phyloP scores from a whole-genome alignment of 2,329 filamentous ascomycete genomes.

The Penicillium expansum region DNA sequence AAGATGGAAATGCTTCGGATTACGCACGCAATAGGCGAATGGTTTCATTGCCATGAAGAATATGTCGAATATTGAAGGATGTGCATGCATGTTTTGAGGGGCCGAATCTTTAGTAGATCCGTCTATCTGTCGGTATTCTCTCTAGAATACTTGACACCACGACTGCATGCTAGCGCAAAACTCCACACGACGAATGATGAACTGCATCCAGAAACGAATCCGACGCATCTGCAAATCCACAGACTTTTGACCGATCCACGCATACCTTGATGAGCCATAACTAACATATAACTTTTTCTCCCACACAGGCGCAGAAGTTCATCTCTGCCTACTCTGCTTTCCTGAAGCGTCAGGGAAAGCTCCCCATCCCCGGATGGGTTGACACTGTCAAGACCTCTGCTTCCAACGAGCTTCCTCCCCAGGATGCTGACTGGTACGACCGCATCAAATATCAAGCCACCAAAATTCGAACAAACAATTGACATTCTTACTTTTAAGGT shows the following conservation, averaged over 20 bases:
- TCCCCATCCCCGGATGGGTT: conserved; percentile 72
- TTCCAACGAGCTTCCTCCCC: conserved; percentile 95
- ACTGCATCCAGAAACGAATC: conserved; percentile 20
- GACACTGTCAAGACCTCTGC: conserved; percentile 98
- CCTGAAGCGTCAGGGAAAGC: conserved; percentile 69
- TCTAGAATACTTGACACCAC: neutral
- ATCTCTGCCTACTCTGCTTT: conserved; percentile 66
- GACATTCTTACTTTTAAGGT: conserved; percentile 43
- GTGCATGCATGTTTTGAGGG: conserved; percentile 5
- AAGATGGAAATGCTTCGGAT: conserved; percentile 8
- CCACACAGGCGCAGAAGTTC: conserved; percentile 62
- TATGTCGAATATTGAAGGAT: conserved; percentile 5
- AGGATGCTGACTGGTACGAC: conserved; percentile 97
- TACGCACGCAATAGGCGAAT: conserved; percentile 1
- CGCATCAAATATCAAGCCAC: neutral
- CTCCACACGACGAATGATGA: conserved; percentile 13
- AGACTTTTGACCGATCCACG: conserved; percentile 12
- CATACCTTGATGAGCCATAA: conserved; percentile 5
- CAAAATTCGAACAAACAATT: conserved; percentile 10
- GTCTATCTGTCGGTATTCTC: neutral
- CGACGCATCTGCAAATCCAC: conserved; percentile 20
- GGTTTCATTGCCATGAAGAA: conserved; percentile 1
- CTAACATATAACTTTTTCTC: conserved; percentile 24
- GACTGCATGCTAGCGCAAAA: conserved; percentile 3
- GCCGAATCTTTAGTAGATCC: neutral